Evolutionary conservation across 2,329 filamentous ascomycete species (phyloP).

Genomic region (Dactylonectria macrodidyma): DNA sequence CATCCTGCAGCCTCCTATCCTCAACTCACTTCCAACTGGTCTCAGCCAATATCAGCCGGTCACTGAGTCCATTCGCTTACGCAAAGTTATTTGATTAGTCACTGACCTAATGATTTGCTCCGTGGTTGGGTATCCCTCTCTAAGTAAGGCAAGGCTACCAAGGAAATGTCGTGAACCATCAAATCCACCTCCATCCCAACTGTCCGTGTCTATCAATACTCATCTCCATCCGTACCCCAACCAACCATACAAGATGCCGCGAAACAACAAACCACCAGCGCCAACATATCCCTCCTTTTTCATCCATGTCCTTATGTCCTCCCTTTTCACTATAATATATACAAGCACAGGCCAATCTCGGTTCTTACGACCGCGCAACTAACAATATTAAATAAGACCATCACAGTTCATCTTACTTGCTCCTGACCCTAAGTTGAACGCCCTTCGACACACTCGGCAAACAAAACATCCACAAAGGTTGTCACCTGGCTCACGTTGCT

Average conservation of each 20-base stretch:
- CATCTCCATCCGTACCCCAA: background rate
- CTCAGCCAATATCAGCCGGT: background rate
- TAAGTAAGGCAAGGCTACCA: background rate
- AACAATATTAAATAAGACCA: background rate
- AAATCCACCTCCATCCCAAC: background rate
- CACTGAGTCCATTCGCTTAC: background rate
- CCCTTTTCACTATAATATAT: background rate
- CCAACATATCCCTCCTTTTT: background rate
- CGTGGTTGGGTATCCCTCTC: constrained; percentile 5
- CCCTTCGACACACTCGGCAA: constrained; percentile 44
- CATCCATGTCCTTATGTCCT: background rate
- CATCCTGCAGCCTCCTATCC: background rate
- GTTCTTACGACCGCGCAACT: background rate
- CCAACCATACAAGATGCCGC: background rate
- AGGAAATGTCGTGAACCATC: background rate
- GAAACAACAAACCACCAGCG: background rate
- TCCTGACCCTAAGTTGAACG: constrained; percentile 26
- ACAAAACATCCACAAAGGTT: constrained; percentile 46
- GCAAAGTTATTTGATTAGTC: constrained; percentile 1
- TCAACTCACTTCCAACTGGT: background rate
- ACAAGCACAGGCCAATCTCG: background rate
- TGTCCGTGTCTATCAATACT: background rate
- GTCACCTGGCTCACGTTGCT: constrained; percentile 32
- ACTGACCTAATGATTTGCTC: constrained; percentile 2
- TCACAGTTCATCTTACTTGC: background rate